Conservation (phyloP, 202 grass and related monocot genomes). For the Eragrostis tef region DNA sequence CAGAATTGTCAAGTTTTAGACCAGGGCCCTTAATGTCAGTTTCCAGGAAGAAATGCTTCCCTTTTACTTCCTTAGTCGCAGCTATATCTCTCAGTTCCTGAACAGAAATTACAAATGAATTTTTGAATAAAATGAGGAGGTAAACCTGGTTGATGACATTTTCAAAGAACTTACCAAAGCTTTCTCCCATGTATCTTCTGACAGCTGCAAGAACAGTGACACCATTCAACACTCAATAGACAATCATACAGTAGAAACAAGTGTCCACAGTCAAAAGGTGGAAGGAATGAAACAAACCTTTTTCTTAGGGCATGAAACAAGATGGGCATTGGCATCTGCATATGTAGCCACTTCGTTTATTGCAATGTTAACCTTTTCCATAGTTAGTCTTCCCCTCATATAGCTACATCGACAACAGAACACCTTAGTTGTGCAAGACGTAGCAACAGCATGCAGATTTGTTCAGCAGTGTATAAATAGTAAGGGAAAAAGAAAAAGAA, state of each 20-base stretch:
- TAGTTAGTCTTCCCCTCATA: slow-evolving; percentile 91
- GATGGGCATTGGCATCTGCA: slow-evolving; percentile 78
- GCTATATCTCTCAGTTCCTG: slow-evolving; percentile 88
- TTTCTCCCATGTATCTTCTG: slow-evolving; percentile 80
- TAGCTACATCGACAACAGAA: slow-evolving; percentile 61
- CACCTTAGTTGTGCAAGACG: not conserved
- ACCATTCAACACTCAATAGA: slow-evolving; percentile 22
- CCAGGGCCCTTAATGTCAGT: slow-evolving; percentile 85
- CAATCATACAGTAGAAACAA: slow-evolving; percentile 38
- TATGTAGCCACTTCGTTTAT: slow-evolving; percentile 70
- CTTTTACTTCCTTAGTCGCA: slow-evolving; percentile 59
- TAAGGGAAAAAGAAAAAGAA: not conserved
- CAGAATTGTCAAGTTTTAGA: slow-evolving; percentile 88
- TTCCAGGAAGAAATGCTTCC: slow-evolving; percentile 95
- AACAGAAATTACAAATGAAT: slow-evolving; percentile 39
- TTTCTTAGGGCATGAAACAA: slow-evolving; percentile 81
- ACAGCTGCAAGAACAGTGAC: slow-evolving; percentile 59
- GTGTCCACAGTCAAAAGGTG: slow-evolving; percentile 39
- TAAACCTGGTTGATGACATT: slow-evolving; percentile 32
- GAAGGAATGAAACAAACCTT: slow-evolving; percentile 57
- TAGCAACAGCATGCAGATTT: slow-evolving; percentile 20
- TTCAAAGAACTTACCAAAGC: slow-evolving; percentile 71
- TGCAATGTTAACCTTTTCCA: slow-evolving; percentile 94
- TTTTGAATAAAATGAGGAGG: slow-evolving; percentile 38
- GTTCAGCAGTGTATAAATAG: not conserved